These are phyloP conservation scores for Sergeia podlipaevii DNA, from an alignment of 208 protist genomes.

Conservation along the genomic window DNA sequence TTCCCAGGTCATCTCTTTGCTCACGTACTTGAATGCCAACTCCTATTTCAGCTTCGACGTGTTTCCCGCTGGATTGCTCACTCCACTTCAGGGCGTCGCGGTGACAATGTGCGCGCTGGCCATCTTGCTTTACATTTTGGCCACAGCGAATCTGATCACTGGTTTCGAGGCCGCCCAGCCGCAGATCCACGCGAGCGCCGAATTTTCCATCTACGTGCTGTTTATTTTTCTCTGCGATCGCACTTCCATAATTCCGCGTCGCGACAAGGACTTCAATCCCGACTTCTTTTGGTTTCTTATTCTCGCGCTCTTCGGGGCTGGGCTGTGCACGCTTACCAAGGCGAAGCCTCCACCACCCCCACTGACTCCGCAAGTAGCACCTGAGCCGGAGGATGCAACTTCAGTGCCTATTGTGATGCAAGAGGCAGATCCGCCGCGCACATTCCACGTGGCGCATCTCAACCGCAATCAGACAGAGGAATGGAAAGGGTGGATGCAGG, in stretches of 20 bases:
- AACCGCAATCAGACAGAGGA: conserved; percentile 88
- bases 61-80: conserved; percentile 21
- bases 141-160: not conserved
- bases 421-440: not conserved
- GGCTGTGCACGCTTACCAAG: conserved; percentile 18
- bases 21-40: too few species aligned
- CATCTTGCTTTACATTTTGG: conserved; percentile 9
- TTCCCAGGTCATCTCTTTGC: too few species aligned
- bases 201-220: conserved; percentile 25
- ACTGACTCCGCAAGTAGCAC: too few species aligned
- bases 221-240: conserved; percentile 32
- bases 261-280: conserved; percentile 12
- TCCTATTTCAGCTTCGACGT: too few species aligned
- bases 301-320: conserved; percentile 10
- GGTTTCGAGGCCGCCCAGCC: not conserved
- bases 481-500: conserved; percentile 91
- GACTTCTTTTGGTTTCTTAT: conserved; percentile 33
- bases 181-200: conserved; percentile 3
- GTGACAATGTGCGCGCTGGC: conserved; percentile 19
- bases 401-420: not conserved
- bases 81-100: conserved; percentile 18
- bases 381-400: not conserved
- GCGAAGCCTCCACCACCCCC: conserved; percentile 1
- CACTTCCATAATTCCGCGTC: conserved; percentile 20
- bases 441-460: conserved; percentile 31